A percentile compares a stretch with the other conserved stretches of the same genome.
These are phyloP conservation scores for Podospora appendiculata DNA, from an alignment of 495 filamentous ascomycete species.

Conservation along the genomic window DNA sequence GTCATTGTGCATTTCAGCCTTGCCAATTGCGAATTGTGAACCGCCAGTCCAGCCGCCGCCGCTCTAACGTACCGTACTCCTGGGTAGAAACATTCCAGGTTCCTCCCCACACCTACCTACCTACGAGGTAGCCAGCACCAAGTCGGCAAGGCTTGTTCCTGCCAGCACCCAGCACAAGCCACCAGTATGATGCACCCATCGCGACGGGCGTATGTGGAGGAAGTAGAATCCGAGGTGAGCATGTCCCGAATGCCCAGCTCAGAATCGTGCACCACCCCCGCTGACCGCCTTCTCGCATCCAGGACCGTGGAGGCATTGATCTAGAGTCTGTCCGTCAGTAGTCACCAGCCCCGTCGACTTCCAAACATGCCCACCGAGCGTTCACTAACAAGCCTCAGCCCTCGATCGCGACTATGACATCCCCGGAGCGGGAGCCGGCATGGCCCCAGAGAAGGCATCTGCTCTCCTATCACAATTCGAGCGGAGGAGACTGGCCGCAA, in stretches of 20 bases:
- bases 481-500: constrained; percentile 78
- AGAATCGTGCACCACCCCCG: constrained; percentile 16
- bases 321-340: constrained; percentile 73
- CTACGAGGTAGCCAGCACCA: too few relatives aligned
- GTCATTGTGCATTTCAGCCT: too few relatives aligned
- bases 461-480: constrained; percentile 85
- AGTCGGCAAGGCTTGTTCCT: too few relatives aligned
- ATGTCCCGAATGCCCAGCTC: constrained; percentile 8
- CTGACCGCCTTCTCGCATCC: constrained; percentile 22
- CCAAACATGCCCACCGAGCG: too few relatives aligned
- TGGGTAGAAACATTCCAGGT: too few relatives aligned
- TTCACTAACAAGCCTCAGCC: constrained; percentile 37
- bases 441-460: constrained; percentile 80
- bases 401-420: constrained; percentile 82
- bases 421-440: constrained; percentile 61
- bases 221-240: constrained; percentile 65
- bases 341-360: background rate
- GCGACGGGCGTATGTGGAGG: constrained; percentile 93
- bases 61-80: too few relatives aligned
- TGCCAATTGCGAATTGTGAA: too few relatives aligned
- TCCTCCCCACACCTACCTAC: too few relatives aligned
- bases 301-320: constrained; percentile 64
- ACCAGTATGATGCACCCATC: constrained; percentile 73
- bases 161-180: background rate
- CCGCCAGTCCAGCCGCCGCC: too few relatives aligned